Percentiles rank a stretch among this genome's conserved stretches.
Conservation (phyloP, 345 rosid genomes). For the Cardamine occulta region DNA sequence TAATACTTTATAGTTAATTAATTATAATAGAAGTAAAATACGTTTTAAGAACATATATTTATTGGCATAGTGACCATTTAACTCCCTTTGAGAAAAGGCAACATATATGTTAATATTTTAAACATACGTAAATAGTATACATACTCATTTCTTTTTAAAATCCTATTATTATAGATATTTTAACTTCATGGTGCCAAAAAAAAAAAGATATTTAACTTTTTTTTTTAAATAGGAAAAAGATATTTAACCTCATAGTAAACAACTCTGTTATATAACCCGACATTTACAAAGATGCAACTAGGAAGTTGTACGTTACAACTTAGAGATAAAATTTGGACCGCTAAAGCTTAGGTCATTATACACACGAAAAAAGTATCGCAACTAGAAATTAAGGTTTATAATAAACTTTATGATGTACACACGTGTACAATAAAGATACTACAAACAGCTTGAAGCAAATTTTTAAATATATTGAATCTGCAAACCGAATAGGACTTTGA, state of each 20-base stretch:
- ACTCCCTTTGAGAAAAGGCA: not conserved
- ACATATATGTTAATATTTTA: not conserved
- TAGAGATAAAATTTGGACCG: not conserved
- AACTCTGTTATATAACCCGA: not conserved
- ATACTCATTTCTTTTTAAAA: not conserved
- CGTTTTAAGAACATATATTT: slow-evolving; percentile 11
- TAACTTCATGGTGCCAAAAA: too few relatives aligned
- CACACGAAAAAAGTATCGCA: not conserved
- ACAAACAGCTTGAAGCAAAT: not conserved
- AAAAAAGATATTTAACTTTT: not conserved
- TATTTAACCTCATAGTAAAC: not conserved
- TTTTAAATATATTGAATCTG: not conserved
- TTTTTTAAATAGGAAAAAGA: too few relatives aligned
- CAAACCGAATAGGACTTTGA: slow-evolving; percentile 19
- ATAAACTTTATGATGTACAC: not conserved
- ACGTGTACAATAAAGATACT: slow-evolving; percentile 21
- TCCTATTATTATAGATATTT: not conserved
- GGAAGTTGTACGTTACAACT: not conserved
- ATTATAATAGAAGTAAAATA: not conserved
- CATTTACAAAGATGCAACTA: not conserved
- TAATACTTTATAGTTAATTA: not conserved
- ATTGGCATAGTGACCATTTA: not conserved
- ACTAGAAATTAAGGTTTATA: slow-evolving; percentile 2
- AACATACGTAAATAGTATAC: not conserved
- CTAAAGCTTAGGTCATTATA: not conserved